Base-by-base conservation (phyloP, 73 alveolate genomes). In the Paramecium tetraurelia region DNA sequence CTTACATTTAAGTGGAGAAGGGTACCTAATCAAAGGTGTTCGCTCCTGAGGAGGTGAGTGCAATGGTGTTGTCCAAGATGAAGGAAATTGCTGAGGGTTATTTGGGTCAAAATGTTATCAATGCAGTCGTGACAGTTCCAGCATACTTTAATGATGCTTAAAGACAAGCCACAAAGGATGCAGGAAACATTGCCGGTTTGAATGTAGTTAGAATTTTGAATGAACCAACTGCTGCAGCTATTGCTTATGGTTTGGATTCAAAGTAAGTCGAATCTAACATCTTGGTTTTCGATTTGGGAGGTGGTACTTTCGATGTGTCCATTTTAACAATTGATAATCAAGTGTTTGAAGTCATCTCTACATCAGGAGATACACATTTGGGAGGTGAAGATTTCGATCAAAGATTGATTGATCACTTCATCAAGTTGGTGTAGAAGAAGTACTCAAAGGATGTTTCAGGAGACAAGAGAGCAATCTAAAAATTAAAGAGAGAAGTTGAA, bases 351-450 rank as follows among this genome's bases (percentile, higher is more conserved):
- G 99, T 98, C 80, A 94, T 95, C 24, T 97, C 99, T 40, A 98
- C 99, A 22, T 75, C 98, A 84, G 99, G 99, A 50, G 99, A 98
- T 93, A 97, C 99, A 76, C 99, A 98, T 94, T 93, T 98, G 80
- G 99, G 99, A 53, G 99, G 99, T 35, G 99, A 98, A 58, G 99
- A 98, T 93, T 98, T 98, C 93, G 99, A 98, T 95, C 98, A 98
- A 93, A 98, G 99, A 92, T 95, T 97, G 57, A 93, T 98, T 93
- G 99, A 98, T 76, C 97, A 98, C 93, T 96, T 98, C 96, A 95
- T 98, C 80, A 98, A 98, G 96, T 92, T 95, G 93, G 92, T 98
- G 93, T 94, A 97, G 96, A 98, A 97, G 97, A 97, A 96, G 96
- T 87, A 95, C 92, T 87, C 89, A 84, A 96, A 92, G 86, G 99